Evolutionary conservation across 768 basidiomycete species (phyloP), one percentile per base, ranked within the genome.

Genomic region (Macrolepiota dolichaula): DNA sequence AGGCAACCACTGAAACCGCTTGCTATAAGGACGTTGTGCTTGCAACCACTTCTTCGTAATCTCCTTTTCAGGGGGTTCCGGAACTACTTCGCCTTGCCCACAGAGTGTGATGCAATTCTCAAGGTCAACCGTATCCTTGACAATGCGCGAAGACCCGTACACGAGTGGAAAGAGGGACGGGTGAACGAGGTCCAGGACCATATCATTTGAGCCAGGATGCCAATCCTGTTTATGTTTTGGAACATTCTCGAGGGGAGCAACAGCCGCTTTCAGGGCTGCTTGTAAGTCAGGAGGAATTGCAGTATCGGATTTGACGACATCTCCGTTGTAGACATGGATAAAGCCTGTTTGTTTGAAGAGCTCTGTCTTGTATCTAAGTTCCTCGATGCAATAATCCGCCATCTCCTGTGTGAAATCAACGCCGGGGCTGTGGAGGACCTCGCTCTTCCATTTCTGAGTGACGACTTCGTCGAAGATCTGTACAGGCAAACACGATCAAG

Each of bases 181-280:
- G 51, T 81, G 78, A 1, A 79, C 74, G 35, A 80, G 71, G 58
- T 80, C 77, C 15, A 79, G 73, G 0, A 80, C 80, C 49, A 72
- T 74, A 4, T 70, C 65, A 57, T 79, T 67, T 0, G 77, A 76
- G 9, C 73, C 70, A 2, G 79, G 79, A 63, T 79, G 79, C 79
- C 79, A 81, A 64, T 81, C 79, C 29, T 71, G 71, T 56, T 71
- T 27, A 0, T 66, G 61, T 2, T 71, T 71, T 0, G 75, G 72
- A 1, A 75, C 68, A 53, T 74, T 63, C 58, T 79, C 77, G 17
- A 80, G 73, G 7, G 66, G 47, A 10, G 49, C 29, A 4, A 69
- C 66, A 2, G 63, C 72, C 1, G 61, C 37, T 13, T 68, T 64
- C 10, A 76, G 66, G 24, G 44, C 55, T 24, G 59, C 51, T 11